Percentiles rank a stretch among this genome's conserved stretches.
These are phyloP conservation scores for Tulasnella sp. DNA, from an alignment of 768 basidiomycete species.

Conservation along the genomic window DNA sequence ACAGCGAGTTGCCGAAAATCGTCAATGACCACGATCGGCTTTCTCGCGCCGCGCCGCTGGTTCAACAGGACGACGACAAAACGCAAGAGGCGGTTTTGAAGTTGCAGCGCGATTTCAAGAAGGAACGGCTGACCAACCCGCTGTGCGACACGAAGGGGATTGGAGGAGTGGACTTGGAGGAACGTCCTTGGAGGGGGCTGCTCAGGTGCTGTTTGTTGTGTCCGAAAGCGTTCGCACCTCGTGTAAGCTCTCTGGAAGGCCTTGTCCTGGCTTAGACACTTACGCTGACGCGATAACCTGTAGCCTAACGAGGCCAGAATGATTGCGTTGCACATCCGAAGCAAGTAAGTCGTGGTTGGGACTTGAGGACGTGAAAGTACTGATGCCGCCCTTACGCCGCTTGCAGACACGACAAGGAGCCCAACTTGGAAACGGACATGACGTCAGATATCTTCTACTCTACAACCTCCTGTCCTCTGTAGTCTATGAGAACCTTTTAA, in stretches of 20 bases:
- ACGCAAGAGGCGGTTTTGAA: background rate
- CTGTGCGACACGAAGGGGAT: background rate
- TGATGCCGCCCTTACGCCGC: too few species aligned
- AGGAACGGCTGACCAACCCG: background rate
- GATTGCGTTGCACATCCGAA: background rate
- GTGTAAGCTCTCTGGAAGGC: background rate
- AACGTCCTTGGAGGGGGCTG: background rate
- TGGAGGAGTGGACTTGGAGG: background rate
- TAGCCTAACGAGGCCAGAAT: background rate
- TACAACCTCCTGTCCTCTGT: background rate
- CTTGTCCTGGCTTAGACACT: too few species aligned
- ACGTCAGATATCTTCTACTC: background rate
- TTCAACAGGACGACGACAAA: background rate
- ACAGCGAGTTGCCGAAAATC: background rate
- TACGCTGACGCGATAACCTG: background rate
- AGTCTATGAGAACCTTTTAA: background rate
- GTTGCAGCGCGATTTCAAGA: background rate
- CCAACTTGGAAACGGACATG: background rate
- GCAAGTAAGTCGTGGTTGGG: background rate
- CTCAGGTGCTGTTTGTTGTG: background rate
- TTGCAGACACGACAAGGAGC: conserved; percentile 7
- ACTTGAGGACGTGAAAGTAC: background rate
- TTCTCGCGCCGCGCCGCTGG: background rate
- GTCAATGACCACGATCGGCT: background rate
- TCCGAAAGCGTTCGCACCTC: background rate